phyloP scores from a whole-genome alignment of 106 monocot genomes.

The Platanthera zijinensis region DNA sequence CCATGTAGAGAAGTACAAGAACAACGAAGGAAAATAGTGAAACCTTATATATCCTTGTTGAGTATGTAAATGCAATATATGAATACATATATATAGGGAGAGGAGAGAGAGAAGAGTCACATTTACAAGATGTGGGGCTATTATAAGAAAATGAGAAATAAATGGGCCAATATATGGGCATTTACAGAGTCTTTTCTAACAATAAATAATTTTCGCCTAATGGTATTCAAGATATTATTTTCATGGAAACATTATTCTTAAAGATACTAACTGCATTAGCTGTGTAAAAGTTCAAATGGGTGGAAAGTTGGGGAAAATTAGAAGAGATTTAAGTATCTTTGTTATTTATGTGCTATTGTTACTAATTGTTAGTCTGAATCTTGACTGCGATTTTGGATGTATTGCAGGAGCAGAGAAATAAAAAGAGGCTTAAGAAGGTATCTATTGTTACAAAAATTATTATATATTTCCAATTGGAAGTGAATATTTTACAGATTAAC shows the following conservation, averaged over 20 bases:
- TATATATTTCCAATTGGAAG: background rate
- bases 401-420: background rate
- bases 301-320: background rate
- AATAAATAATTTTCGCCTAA: background rate
- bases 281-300: background rate
- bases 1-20: too few relatives aligned
- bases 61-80: too few relatives aligned
- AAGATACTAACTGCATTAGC: background rate
- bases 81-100: too few relatives aligned
- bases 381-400: constrained; percentile 2
- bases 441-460: background rate
- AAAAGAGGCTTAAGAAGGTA: constrained; percentile 11
- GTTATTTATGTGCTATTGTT: background rate
- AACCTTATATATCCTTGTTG: too few relatives aligned
- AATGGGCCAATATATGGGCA: too few relatives aligned
- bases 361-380: background rate
- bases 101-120: too few relatives aligned
- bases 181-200: too few relatives aligned
- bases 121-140: too few relatives aligned
- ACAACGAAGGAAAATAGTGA: too few relatives aligned
- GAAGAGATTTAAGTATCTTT: background rate
- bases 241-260: background rate
- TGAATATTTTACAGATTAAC: background rate
- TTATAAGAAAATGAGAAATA: too few relatives aligned
- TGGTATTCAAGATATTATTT: background rate